Percentiles rank a stretch among this genome's conserved stretches.
phyloP scores from a whole-genome alignment of 1,139 yeast species.

The Sugiyamaella japonica region DNA sequence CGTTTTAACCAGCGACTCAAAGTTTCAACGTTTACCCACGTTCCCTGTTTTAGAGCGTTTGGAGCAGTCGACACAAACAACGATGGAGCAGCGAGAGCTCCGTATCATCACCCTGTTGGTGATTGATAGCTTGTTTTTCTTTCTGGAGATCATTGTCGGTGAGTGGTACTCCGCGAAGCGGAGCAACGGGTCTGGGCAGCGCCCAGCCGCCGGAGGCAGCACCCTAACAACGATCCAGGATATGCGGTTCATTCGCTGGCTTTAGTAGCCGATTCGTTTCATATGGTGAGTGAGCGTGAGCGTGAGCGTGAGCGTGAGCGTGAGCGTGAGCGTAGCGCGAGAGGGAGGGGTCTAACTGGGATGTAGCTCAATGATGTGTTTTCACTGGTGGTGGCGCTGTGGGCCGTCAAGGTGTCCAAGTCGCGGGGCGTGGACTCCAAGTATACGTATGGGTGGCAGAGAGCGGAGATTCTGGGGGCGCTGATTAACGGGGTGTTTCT shows the following conservation, averaged over 20 bases:
- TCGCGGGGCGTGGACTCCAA: slow-evolving; percentile 79
- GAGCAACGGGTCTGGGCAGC: not conserved
- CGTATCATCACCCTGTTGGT: slow-evolving; percentile 71
- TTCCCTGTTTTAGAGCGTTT: too few species aligned
- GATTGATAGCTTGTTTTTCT: slow-evolving; percentile 80
- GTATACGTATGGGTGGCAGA: slow-evolving; percentile 94
- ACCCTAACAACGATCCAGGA: slow-evolving; percentile 28
- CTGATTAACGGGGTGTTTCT: slow-evolving; percentile 89
- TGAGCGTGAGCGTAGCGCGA: too few species aligned
- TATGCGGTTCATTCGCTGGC: slow-evolving; percentile 92
- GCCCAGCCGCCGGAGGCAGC: too few species aligned
- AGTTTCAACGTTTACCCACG: too few species aligned
- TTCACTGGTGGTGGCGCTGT: slow-evolving; percentile 83
- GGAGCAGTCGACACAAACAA: not conserved
- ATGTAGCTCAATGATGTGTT: slow-evolving; percentile 75
- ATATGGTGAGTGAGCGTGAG: slow-evolving; percentile 56
- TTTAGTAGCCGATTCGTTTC: slow-evolving; percentile 92
- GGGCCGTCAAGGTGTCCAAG: slow-evolving; percentile 94
- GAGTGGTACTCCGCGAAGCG: slow-evolving; percentile 12
- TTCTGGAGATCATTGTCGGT: slow-evolving; percentile 81
- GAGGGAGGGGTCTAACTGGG: not conserved
- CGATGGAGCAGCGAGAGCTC: slow-evolving; percentile 57
- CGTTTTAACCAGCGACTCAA: too few species aligned
- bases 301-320: too few species aligned
- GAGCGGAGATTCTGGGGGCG: slow-evolving; percentile 97